Evolutionary conservation across 2,329 filamentous ascomycete genomes (phyloP).

Genomic region (Colletotrichum magnum): DNA sequence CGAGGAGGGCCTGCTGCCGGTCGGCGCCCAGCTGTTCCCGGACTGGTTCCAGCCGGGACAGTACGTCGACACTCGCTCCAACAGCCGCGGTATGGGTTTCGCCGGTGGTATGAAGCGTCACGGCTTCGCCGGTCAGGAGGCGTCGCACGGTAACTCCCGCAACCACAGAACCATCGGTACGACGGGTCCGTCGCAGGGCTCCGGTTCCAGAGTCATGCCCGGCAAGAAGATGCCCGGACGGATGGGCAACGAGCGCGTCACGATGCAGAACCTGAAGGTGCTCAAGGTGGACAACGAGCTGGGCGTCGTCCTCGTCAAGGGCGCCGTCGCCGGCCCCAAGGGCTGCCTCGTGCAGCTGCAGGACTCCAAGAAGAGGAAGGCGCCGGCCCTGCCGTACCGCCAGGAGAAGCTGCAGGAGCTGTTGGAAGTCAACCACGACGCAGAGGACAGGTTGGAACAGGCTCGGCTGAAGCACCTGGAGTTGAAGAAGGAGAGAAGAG

Average conservation of each 20-base stretch:
- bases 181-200: slow-evolving; percentile 88
- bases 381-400: slow-evolving; percentile 64
- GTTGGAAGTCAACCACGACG: slow-evolving; percentile 62
- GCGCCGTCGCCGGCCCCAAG: slow-evolving; percentile 89
- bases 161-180: slow-evolving; percentile 95
- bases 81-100: slow-evolving; percentile 91
- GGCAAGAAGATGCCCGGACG: slow-evolving; percentile 98
- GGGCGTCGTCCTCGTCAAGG: slow-evolving; percentile 90
- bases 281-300: slow-evolving; percentile 89
- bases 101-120: slow-evolving; percentile 98
- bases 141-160: slow-evolving; percentile 95
- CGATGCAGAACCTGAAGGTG: slow-evolving; percentile 91
- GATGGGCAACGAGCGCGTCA: slow-evolving; percentile 92
- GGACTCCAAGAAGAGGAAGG: slow-evolving; percentile 89
- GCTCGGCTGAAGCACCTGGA: slow-evolving; percentile 67
- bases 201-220: slow-evolving; percentile 91
- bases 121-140: slow-evolving; percentile 89
- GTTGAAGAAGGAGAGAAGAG: slow-evolving; percentile 61
- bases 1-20: slow-evolving; percentile 78
- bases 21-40: slow-evolving; percentile 84
- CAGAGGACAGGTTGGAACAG: slow-evolving; percentile 60
- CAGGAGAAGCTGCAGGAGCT: slow-evolving; percentile 60
- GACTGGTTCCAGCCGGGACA: slow-evolving; percentile 93
- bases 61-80: slow-evolving; percentile 86
- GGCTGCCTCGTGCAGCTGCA: slow-evolving; percentile 87